Evolutionary conservation across 805 yeast species (phyloP).

Genomic region (Ogataea degrootiae): DNA sequence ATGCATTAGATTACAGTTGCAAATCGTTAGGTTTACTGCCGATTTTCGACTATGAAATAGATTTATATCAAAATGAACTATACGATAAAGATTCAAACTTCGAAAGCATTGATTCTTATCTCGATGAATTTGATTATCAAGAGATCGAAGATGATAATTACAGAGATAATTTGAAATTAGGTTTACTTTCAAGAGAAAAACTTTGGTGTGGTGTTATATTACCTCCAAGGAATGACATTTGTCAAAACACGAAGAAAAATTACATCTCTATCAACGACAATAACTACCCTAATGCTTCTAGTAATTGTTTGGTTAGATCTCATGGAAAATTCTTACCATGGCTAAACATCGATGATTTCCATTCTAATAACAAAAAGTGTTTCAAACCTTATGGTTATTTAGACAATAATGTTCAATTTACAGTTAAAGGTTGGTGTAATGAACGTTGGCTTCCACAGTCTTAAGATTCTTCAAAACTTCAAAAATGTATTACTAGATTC

Average conservation of each 20-base stretch:
- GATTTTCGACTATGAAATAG: conserved; percentile 31
- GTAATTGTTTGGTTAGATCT: conserved; percentile 19
- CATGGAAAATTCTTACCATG: conserved; percentile 27
- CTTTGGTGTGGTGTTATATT: conserved; percentile 51
- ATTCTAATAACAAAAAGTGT: conserved; percentile 10
- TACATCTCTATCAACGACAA: conserved; percentile 5
- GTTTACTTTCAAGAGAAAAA: conserved; percentile 41
- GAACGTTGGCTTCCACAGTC: conserved; percentile 35
- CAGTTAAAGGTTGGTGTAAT: conserved; percentile 48
- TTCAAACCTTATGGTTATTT: conserved; percentile 26
- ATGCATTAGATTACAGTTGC: conserved; percentile 45
- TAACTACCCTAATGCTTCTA: background rate
- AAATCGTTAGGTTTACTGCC: conserved; percentile 31
- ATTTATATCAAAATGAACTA: conserved; percentile 25
- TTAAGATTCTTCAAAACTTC: too few species aligned
- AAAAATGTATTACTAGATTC: too few species aligned
- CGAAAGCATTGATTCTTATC: conserved; percentile 22
- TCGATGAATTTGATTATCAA: conserved; percentile 15
- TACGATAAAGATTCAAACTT: conserved; percentile 17
- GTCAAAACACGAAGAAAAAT: conserved; percentile 3
- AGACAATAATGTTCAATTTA: conserved; percentile 34
- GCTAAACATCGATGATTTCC: conserved; percentile 20
- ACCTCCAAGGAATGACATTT: conserved; percentile 43
- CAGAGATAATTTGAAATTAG: conserved; percentile 27
- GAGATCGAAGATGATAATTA: conserved; percentile 9